Conservation (phyloP, 495 filamentous ascomycete species). For the Penicillium flavigenum region DNA sequence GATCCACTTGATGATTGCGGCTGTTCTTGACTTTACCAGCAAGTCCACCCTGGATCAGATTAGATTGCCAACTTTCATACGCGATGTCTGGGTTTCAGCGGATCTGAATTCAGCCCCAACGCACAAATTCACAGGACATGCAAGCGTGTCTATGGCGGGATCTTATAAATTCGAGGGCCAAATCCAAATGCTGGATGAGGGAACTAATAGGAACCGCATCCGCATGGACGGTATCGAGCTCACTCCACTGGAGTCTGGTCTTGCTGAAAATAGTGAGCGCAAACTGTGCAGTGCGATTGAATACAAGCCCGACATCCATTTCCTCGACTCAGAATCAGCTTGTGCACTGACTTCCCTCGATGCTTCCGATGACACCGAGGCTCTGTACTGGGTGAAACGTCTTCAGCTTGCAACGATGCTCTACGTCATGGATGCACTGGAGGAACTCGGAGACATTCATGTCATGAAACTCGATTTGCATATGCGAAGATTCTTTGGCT, state of each 20-base stretch:
- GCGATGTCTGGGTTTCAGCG: constrained; percentile 33
- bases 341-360: constrained; percentile 11
- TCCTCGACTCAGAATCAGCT: constrained; percentile 20
- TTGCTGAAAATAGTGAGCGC: constrained; percentile 12
- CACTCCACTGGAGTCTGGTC: constrained; percentile 26
- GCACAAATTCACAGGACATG: constrained; percentile 23
- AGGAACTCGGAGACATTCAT: constrained; percentile 16
- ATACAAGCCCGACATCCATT: constrained; percentile 26
- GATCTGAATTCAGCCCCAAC: constrained; percentile 18
- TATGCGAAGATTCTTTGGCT: constrained; percentile 25
- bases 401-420: constrained; percentile 31
- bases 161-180: constrained; percentile 28
- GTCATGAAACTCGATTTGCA: constrained; percentile 20
- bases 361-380: not conserved
- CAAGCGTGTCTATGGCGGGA: constrained; percentile 8
- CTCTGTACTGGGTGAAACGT: constrained; percentile 20
- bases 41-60: constrained; percentile 21
- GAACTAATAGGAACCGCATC: constrained; percentile 12
- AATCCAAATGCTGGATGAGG: constrained; percentile 23
- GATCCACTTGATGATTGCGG: constrained; percentile 34
- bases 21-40: constrained; percentile 26
- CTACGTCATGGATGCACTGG: constrained; percentile 26
- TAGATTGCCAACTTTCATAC: constrained; percentile 28
- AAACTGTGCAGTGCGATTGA: constrained; percentile 25
- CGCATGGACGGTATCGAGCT: constrained; percentile 31